These are phyloP conservation scores for Raddia distichophylla DNA, from an alignment of 176 grass and related monocot species.

Conservation along the genomic window DNA sequence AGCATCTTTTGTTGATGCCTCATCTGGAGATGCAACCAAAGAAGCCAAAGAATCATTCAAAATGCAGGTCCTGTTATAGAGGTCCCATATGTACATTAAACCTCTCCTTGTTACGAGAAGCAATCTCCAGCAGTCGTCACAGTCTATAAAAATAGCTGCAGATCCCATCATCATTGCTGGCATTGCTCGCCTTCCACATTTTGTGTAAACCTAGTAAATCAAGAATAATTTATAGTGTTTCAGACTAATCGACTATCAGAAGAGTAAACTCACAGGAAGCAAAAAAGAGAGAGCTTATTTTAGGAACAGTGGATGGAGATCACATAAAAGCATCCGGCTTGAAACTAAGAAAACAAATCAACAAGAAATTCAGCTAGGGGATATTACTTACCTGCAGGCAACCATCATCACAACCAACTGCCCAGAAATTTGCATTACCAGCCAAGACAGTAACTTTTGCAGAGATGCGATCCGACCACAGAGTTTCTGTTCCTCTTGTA, in stretches of 20 bases:
- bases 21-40: slow-evolving; percentile 64
- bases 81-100: slow-evolving; percentile 85
- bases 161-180: slow-evolving; percentile 94
- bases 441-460: slow-evolving; percentile 94
- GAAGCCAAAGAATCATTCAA: slow-evolving; percentile 80
- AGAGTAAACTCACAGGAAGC: background rate
- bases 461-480: slow-evolving; percentile 89
- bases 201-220: slow-evolving; percentile 85
- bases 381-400: slow-evolving; percentile 74
- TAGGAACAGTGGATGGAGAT: slow-evolving; percentile 2
- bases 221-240: slow-evolving; percentile 4
- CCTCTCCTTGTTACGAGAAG: slow-evolving; percentile 90
- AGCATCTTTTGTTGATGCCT: slow-evolving; percentile 63
- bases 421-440: slow-evolving; percentile 95
- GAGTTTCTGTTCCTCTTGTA: slow-evolving; percentile 63
- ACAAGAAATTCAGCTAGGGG: background rate
- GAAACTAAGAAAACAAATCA: slow-evolving; percentile 7
- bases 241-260: background rate
- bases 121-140: slow-evolving; percentile 78
- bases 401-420: slow-evolving; percentile 90
- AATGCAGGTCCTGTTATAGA: slow-evolving; percentile 74
- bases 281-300: background rate
- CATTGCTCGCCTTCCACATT: slow-evolving; percentile 79
- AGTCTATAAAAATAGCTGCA: slow-evolving; percentile 85
- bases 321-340: background rate